These are phyloP conservation scores for Catunica adiposa DNA, from an alignment of 2,329 filamentous ascomycete genomes.

Conservation along the genomic window DNA sequence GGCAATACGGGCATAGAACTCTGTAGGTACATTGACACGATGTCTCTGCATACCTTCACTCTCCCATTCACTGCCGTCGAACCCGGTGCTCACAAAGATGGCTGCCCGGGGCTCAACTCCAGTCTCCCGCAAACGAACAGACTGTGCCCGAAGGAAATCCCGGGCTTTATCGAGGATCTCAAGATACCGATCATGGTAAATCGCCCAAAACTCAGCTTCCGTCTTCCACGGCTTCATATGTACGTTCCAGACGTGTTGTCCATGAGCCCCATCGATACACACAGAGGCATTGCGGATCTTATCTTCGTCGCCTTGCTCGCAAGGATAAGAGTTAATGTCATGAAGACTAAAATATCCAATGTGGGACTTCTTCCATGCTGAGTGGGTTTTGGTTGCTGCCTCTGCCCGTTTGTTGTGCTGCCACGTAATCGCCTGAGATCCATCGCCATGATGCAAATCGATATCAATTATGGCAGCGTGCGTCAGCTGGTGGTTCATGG, in stretches of 20 bases:
- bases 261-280: conserved; percentile 86
- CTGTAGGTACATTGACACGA: conserved; percentile 86
- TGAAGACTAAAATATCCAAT: conserved; percentile 96
- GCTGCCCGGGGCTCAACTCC: conserved; percentile 58
- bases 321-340: conserved; percentile 97
- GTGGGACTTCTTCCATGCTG: conserved; percentile 62
- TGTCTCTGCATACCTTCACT: conserved; percentile 86
- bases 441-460: conserved; percentile 82
- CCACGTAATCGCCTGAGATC: conserved; percentile 92
- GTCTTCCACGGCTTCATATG: conserved; percentile 80
- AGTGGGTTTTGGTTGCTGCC: conserved; percentile 55
- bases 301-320: conserved; percentile 80
- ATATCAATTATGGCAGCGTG: conserved; percentile 91
- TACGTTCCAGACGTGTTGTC: conserved; percentile 90
- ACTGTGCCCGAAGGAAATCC: conserved; percentile 57
- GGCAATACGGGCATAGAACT: conserved; percentile 87
- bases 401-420: conserved; percentile 67
- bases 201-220: conserved; percentile 68
- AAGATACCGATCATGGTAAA: conserved; percentile 68
- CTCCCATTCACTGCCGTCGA: conserved; percentile 95
- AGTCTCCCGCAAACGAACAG: conserved; percentile 42
- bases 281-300: conserved; percentile 89
- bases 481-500: conserved; percentile 68
- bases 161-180: conserved; percentile 68
- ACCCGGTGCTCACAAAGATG: conserved; percentile 89